Percentiles rank a stretch among this genome's conserved stretches.
These are phyloP conservation scores for Acanthamoeba royreba DNA, from an alignment of 208 protist species.

Conservation along the genomic window DNA sequence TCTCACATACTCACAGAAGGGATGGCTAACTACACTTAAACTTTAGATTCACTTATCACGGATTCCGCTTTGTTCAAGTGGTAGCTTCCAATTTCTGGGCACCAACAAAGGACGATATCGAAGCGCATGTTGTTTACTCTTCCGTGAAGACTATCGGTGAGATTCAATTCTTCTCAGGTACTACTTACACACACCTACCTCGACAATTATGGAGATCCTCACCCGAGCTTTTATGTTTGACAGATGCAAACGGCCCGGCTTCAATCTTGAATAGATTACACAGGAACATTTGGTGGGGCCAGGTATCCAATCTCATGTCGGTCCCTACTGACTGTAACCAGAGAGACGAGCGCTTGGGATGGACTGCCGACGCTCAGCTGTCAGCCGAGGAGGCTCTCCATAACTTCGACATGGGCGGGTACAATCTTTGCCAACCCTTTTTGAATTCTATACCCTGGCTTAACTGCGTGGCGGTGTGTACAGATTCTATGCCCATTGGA, in stretches of 20 bases:
- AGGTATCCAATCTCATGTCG: conserved; percentile 60
- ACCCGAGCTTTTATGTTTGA: neutral
- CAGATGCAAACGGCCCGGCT: neutral
- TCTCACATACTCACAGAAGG: no score
- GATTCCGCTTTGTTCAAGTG: conserved; percentile 60
- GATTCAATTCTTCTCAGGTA: neutral
- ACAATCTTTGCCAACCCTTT: neutral
- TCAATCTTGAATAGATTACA: conserved; percentile 54
- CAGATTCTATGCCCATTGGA: neutral
- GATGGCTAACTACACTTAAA: neutral
- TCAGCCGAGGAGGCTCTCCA: conserved; percentile 23
- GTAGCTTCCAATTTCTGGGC: neutral
- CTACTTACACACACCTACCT: no score
- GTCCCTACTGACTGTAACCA: conserved; percentile 68
- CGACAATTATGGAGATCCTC: neutral
- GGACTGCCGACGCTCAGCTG: conserved; percentile 61
- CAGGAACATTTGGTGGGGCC: conserved; percentile 35
- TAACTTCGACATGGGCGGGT: conserved; percentile 58
- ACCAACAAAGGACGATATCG: neutral
- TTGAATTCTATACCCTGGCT: neutral
- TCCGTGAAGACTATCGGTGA: neutral
- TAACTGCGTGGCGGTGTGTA: neutral
- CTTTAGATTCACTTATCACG: conserved; percentile 57
- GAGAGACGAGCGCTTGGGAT: conserved; percentile 67
- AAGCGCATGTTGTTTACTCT: neutral